A percentile compares a stretch with the other conserved stretches of the same genome.
phyloP scores from a whole-genome alignment of 495 filamentous ascomycete genomes.

The Annulohypoxylon nitens region DNA sequence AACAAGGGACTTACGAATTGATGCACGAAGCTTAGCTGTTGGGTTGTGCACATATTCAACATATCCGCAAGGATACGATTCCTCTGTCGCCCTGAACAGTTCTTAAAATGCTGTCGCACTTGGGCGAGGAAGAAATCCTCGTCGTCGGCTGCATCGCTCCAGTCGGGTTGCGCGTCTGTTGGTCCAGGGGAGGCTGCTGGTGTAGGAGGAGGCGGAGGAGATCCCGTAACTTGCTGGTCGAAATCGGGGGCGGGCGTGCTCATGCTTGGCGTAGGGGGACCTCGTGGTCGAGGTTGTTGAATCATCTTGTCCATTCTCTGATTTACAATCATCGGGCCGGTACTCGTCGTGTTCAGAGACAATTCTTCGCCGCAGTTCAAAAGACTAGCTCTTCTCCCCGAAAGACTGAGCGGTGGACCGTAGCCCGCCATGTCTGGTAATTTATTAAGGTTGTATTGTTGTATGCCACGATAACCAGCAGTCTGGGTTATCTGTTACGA shows the following conservation, averaged over 20 bases:
- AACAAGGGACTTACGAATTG: constrained; percentile 91
- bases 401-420: constrained; percentile 56
- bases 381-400: constrained; percentile 59
- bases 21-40: constrained; percentile 93
- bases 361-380: constrained; percentile 58
- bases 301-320: constrained; percentile 63
- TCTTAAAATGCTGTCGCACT: constrained; percentile 65
- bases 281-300: constrained; percentile 61
- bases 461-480: constrained; percentile 11
- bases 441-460: constrained; percentile 7
- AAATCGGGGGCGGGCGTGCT: constrained; percentile 68
- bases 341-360: constrained; percentile 57
- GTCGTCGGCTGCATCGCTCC: constrained; percentile 65
- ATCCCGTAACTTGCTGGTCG: constrained; percentile 65
- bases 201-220: constrained; percentile 68
- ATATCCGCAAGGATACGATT: constrained; percentile 81
- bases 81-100: constrained; percentile 63
- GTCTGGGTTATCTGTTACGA: constrained; percentile 1
- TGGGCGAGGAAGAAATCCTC: constrained; percentile 66
- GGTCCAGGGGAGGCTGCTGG: constrained; percentile 69
- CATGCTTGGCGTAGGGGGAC: constrained; percentile 70
- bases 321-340: constrained; percentile 48
- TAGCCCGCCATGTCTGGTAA: constrained; percentile 56
- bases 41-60: constrained; percentile 91
- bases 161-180: constrained; percentile 64